Base-by-base conservation (phyloP, 1,139 yeast genomes). In the Diutina sp. region DNA sequence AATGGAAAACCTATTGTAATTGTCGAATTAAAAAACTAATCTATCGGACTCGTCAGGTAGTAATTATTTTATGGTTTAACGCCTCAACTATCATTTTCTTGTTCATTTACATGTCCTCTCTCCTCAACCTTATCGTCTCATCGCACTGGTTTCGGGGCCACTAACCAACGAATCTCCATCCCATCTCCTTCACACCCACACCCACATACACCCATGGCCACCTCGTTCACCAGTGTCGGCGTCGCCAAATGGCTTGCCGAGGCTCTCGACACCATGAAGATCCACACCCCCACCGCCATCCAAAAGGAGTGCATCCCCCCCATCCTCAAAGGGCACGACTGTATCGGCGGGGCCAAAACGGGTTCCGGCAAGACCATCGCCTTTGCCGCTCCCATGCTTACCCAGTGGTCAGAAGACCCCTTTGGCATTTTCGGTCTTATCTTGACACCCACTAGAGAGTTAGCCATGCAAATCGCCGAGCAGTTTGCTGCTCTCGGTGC, bases 341-440 rank as follows among this genome's bases (percentile, higher is more conserved):
- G 97, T 69, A 93, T 93, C 55, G 99, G 99, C 56, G 99, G 99
- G 46, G 99, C 99, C 51, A 88, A 88, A 69, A 93, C 99, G 0
- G 99, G 99, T 72, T 86, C 95, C 41, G 99, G 99, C 79, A 93
- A 93, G 67, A 93, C 99, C 2, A 85, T 95, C 44, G 97, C 99
- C 0, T 93, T 93, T 77, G 98, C 95, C 0, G 95, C 91, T 29
- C 99, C 99, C 1, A 93, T 93, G 90, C 74, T 93, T 57, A 84
- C 95, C 1, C 79, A 85, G 65, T 93, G 99, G 97, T 87, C 97
- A 0, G 87, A 84, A 63, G 99, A 95, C 65, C 99, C 99, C 0
- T 80, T 79, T 68, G 99, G 98, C 2, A 86, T 93, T 55, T 95
- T 78, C 70, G 99, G 98, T 6, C 72, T 93, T 4, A 79, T 93